A percentile compares a stretch with the other conserved stretches of the same genome.
These are phyloP conservation scores for Magnolia officinalis DNA, from an alignment of 164 flowering plant species.

Conservation along the genomic window DNA sequence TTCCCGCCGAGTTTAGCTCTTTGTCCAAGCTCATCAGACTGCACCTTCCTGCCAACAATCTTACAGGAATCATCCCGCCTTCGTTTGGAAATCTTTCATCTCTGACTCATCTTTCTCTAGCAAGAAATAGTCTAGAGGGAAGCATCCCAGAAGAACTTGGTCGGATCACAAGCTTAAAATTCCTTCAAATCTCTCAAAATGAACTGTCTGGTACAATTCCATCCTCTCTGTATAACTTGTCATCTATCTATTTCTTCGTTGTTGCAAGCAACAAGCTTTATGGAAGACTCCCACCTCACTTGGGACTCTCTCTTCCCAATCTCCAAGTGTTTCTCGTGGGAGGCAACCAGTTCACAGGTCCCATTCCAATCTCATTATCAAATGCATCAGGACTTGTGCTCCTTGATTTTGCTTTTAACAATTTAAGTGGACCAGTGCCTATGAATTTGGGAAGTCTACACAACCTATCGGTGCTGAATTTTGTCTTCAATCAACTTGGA, in stretches of 20 bases:
- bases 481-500: neutral
- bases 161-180: slow-evolving; percentile 20
- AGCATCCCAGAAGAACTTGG: slow-evolving; percentile 29
- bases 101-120: slow-evolving; percentile 19
- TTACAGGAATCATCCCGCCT: slow-evolving; percentile 38
- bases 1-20: slow-evolving; percentile 28
- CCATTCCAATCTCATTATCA: neutral
- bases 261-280: neutral
- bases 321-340: neutral
- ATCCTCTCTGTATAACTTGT: slow-evolving; percentile 4
- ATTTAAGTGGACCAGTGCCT: neutral
- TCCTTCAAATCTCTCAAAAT: slow-evolving; percentile 34
- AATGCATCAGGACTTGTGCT: neutral
- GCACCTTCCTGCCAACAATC: slow-evolving; percentile 22
- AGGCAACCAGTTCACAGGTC: neutral
- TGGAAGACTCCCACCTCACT: neutral
- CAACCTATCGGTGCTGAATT: neutral
- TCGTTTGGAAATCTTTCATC: slow-evolving; percentile 34
- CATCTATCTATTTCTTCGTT: neutral
- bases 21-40: slow-evolving; percentile 29
- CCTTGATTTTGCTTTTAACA: neutral
- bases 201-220: slow-evolving; percentile 42
- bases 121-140: slow-evolving; percentile 28
- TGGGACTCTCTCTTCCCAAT: neutral
- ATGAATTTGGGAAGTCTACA: neutral